Evolutionary conservation across 257 asterid species (phyloP).

Genomic region (Plantago ovata): DNA sequence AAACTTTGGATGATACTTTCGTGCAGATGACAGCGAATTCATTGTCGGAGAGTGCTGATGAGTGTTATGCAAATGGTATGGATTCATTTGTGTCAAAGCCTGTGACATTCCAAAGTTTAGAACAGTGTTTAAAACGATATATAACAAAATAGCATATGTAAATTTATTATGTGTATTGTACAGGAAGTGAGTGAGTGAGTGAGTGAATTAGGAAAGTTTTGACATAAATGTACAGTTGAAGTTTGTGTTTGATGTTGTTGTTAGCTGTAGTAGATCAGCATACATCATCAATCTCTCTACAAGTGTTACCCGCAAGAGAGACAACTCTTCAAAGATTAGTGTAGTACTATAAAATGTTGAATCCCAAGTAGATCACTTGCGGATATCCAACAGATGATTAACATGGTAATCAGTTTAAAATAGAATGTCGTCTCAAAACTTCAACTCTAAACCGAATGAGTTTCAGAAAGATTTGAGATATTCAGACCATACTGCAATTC

Average conservation of each 20-base stretch:
- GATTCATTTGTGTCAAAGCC: constrained; percentile 93
- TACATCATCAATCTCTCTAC: too few species aligned
- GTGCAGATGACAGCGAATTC: constrained; percentile 95
- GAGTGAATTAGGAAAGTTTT: constrained; percentile 67
- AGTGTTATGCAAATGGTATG: constrained; percentile 89
- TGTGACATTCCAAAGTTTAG: constrained; percentile 60
- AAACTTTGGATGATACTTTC: neutral
- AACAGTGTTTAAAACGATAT: constrained; percentile 62
- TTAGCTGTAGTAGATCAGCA: too few species aligned
- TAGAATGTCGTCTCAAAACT: too few species aligned
- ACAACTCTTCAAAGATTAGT: too few species aligned
- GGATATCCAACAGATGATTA: too few species aligned
- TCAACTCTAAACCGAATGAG: too few species aligned
- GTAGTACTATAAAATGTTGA: too few species aligned
- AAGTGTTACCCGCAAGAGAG: too few species aligned
- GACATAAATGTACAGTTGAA: constrained; percentile 27
- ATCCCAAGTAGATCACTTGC: too few species aligned
- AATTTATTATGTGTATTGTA: constrained; percentile 35
- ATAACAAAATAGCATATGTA: constrained; percentile 38
- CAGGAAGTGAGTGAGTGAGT: constrained; percentile 41
- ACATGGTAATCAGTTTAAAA: too few species aligned
- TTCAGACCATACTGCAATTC: too few species aligned
- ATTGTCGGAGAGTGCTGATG: constrained; percentile 79
- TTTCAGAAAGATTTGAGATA: too few species aligned
- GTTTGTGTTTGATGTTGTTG: constrained; percentile 9